Evolutionary conservation across 768 basidiomycete species (phyloP).

Genomic region (Auricularia heimuer): DNA sequence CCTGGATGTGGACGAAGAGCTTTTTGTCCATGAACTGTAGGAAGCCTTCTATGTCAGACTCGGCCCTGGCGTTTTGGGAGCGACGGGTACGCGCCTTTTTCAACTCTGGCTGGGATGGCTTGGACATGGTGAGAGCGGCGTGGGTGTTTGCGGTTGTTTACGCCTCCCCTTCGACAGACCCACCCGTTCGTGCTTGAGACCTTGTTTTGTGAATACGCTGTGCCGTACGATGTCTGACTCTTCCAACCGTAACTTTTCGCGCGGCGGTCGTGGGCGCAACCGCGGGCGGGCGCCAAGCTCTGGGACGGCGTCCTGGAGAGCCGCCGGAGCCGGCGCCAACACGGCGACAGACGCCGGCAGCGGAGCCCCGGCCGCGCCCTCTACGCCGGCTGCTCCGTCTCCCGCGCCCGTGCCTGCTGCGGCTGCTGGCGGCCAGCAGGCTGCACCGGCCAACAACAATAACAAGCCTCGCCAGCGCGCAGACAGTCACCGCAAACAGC

Average conservation of each 20-base stretch:
- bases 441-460: neutral
- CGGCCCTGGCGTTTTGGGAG: constrained; percentile 1
- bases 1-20: constrained; percentile 87
- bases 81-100: constrained; percentile 68
- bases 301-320: neutral
- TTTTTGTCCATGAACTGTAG: constrained; percentile 97
- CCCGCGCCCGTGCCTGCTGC: neutral
- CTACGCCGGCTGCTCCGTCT: neutral
- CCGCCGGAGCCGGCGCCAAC: neutral
- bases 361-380: neutral
- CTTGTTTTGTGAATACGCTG: neutral
- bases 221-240: neutral
- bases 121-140: constrained; percentile 53
- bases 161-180: neutral
- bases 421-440: neutral
- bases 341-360: neutral
- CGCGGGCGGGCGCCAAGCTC: neutral
- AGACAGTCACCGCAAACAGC: neutral
- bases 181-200: neutral
- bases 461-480: neutral
- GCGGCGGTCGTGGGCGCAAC: neutral
- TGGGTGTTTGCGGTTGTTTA: neutral
- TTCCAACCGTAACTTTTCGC: neutral
- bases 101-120: constrained; percentile 92
- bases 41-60: constrained; percentile 5